Evolutionary conservation across 2,329 filamentous ascomycete genomes (phyloP).

Genomic region (Metarhizium guizhouense): DNA sequence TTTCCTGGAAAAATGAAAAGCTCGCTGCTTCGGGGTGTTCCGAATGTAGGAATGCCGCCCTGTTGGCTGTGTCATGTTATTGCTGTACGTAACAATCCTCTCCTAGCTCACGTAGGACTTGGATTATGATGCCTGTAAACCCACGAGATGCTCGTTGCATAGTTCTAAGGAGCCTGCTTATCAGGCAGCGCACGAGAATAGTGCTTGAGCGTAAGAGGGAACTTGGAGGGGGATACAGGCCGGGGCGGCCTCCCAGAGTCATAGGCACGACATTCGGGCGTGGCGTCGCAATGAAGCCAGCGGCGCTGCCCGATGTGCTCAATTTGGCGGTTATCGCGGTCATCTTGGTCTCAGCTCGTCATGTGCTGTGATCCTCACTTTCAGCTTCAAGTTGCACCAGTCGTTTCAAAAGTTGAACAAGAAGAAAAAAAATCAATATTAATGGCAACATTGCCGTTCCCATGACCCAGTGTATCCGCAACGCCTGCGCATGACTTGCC

Average conservation of each 20-base stretch:
- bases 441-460: slow-evolving; percentile 1
- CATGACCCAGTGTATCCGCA: slow-evolving; percentile 1
- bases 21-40: not conserved
- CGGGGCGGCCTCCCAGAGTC: not conserved
- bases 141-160: not conserved
- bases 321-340: not conserved
- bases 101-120: not conserved
- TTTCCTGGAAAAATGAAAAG: not conserved
- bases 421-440: not conserved
- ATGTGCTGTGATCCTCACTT: not conserved
- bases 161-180: not conserved
- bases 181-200: not conserved
- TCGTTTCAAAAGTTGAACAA: not conserved
- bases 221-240: not conserved
- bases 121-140: not conserved
- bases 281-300: not conserved
- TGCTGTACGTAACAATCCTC: not conserved
- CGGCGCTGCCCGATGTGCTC: not conserved
- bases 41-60: not conserved
- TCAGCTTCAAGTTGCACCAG: not conserved
- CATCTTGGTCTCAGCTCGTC: not conserved
- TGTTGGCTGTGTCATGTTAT: not conserved
- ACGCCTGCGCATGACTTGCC: slow-evolving; percentile 3
- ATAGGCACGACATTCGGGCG: not conserved
- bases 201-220: not conserved